phyloP scores from a whole-genome alignment of 2,329 filamentous ascomycete genomes.

The Monilinia aucupariae region DNA sequence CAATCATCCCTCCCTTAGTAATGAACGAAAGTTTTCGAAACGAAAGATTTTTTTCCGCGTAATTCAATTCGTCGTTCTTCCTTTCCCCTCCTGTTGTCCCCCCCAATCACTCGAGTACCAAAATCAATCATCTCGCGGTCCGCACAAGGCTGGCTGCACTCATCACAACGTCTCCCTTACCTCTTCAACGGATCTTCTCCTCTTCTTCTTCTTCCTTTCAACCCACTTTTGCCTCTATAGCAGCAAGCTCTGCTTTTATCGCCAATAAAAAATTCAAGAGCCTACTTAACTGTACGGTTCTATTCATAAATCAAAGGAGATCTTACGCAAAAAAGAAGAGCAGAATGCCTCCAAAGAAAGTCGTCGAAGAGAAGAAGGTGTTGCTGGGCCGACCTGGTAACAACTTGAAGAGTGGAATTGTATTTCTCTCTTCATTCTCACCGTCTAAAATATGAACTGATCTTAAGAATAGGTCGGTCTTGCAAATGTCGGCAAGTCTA shows the following conservation, averaged over 20 bases:
- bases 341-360: slow-evolving; percentile 90
- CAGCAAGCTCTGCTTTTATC: slow-evolving; percentile 45
- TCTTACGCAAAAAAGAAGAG: slow-evolving; percentile 48
- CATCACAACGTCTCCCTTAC: slow-evolving; percentile 31
- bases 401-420: slow-evolving; percentile 98
- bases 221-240: slow-evolving; percentile 48
- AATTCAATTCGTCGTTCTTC: slow-evolving; percentile 3
- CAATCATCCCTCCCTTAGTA: no score
- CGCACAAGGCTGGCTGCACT: slow-evolving; percentile 24
- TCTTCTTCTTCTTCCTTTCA: slow-evolving; percentile 40
- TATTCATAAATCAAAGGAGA: slow-evolving; percentile 45
- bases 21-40: slow-evolving; percentile 11
- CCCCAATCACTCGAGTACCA: neutral
- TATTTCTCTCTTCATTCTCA: slow-evolving; percentile 43
- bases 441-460: slow-evolving; percentile 1
- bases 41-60: slow-evolving; percentile 5
- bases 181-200: slow-evolving; percentile 42
- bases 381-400: slow-evolving; percentile 93
- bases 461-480: slow-evolving; percentile 69
- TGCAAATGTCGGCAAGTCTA: slow-evolving; percentile 98
- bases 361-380: slow-evolving; percentile 87
- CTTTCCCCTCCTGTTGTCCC: neutral
- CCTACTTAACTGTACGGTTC: slow-evolving; percentile 37
- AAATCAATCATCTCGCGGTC: slow-evolving; percentile 6
- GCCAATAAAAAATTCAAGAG: slow-evolving; percentile 18